A percentile compares a stretch with the other conserved stretches of the same genome.
phyloP scores from a whole-genome alignment of 345 rosid species.

The Raphanus raphanistrum region DNA sequence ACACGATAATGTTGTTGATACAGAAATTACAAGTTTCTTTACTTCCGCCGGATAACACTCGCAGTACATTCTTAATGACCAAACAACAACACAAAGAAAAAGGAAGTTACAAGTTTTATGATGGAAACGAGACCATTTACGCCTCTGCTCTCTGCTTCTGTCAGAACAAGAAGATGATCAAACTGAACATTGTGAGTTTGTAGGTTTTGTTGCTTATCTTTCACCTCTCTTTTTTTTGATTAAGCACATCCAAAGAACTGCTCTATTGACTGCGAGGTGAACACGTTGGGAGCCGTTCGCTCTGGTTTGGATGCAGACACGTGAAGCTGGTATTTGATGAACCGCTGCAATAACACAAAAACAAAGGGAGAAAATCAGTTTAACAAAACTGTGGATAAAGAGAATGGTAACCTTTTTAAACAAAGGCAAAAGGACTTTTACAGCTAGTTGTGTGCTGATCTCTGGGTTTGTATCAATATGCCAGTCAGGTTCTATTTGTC shows the following conservation, averaged over 20 bases:
- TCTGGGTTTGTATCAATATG: constrained; percentile 88
- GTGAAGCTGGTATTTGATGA: constrained; percentile 90
- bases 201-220: constrained; percentile 5
- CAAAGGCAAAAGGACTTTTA: constrained; percentile 39
- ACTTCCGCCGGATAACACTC: constrained; percentile 14
- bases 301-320: constrained; percentile 61
- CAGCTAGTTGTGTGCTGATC: constrained; percentile 76
- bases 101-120: not conserved
- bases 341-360: constrained; percentile 55
- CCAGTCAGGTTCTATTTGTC: constrained; percentile 99
- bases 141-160: not conserved
- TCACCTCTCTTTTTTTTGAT: constrained; percentile 28
- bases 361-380: not conserved
- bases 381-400: not conserved
- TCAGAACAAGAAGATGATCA: constrained; percentile 7
- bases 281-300: constrained; percentile 64
- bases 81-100: not conserved
- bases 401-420: not conserved
- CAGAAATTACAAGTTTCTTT: constrained; percentile 26
- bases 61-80: constrained; percentile 4
- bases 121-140: not conserved
- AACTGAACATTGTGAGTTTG: not conserved
- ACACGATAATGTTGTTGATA: constrained; percentile 9
- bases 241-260: constrained; percentile 78
- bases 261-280: constrained; percentile 75